These are phyloP conservation scores for Pleurotus citrinopileatus DNA, from an alignment of 768 basidiomycete species.

Conservation along the genomic window DNA sequence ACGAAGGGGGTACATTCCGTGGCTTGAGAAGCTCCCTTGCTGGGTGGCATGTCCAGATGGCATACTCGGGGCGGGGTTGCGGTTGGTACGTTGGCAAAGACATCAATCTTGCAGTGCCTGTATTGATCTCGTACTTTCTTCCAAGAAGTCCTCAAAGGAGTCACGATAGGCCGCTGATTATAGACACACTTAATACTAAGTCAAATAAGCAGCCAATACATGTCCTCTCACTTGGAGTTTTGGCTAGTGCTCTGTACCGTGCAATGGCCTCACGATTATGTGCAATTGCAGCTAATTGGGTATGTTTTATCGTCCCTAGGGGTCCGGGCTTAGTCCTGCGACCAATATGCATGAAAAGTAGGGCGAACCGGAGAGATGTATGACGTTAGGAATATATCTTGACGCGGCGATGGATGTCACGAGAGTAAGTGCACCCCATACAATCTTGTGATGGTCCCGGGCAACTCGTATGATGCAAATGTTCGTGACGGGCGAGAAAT, in stretches of 20 bases:
- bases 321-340: background rate
- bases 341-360: background rate
- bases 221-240: constrained; percentile 44
- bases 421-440: constrained; percentile 78
- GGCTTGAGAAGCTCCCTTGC: too few relatives aligned
- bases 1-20: too few relatives aligned
- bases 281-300: constrained; percentile 71
- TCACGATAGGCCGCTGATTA: constrained; percentile 53
- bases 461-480: constrained; percentile 85
- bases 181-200: constrained; percentile 5
- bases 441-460: constrained; percentile 74
- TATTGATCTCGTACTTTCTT: constrained; percentile 58
- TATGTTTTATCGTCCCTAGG: constrained; percentile 84
- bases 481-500: constrained; percentile 80
- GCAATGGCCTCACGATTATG: constrained; percentile 74
- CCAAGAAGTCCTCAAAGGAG: constrained; percentile 56
- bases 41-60: too few relatives aligned
- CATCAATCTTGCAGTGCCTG: constrained; percentile 64
- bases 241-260: constrained; percentile 53
- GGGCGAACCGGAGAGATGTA: constrained; percentile 74
- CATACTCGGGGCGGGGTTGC: too few relatives aligned
- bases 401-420: constrained; percentile 58
- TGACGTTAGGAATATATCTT: constrained; percentile 67
- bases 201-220: background rate
- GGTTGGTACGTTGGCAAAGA: background rate